phyloP scores from a whole-genome alignment of 73 alveolate genomes.

The Tetrahymena thermophila region DNA sequence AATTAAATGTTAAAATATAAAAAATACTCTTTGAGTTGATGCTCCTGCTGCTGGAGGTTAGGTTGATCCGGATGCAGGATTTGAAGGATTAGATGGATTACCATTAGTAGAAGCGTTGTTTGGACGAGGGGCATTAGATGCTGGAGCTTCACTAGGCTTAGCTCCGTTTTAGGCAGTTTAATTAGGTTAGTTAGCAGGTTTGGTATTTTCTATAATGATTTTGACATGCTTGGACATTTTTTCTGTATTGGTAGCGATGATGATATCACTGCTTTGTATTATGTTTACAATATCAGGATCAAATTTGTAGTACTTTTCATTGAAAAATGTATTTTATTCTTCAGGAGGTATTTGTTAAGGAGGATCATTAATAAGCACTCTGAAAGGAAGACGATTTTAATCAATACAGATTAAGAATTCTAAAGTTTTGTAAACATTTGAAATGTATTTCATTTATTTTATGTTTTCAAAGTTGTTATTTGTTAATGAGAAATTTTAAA shows the following conservation, averaged over 20 bases:
- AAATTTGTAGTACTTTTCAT: background rate
- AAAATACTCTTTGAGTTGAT: background rate
- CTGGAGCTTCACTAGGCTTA: background rate
- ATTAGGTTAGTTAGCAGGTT: background rate
- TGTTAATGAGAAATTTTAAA: background rate
- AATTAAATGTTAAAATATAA: background rate
- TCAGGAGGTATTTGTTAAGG: background rate
- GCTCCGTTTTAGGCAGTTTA: background rate
- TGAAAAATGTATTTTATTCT: background rate
- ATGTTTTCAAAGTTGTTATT: background rate
- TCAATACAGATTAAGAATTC: background rate
- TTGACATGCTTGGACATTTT: background rate
- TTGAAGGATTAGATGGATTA: background rate
- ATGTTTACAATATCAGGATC: background rate
- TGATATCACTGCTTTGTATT: background rate
- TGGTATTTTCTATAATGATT: background rate
- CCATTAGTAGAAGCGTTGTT: background rate
- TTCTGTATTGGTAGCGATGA: background rate
- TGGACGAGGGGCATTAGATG: background rate
- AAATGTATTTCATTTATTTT: background rate
- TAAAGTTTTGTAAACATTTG: background rate
- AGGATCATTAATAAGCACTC: background rate
- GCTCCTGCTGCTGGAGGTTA: background rate
- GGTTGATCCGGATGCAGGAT: background rate
- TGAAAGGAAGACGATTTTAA: background rate